phyloP scores from a whole-genome alignment of 495 filamentous ascomycete species.

The Aspergillus kassunensis region DNA sequence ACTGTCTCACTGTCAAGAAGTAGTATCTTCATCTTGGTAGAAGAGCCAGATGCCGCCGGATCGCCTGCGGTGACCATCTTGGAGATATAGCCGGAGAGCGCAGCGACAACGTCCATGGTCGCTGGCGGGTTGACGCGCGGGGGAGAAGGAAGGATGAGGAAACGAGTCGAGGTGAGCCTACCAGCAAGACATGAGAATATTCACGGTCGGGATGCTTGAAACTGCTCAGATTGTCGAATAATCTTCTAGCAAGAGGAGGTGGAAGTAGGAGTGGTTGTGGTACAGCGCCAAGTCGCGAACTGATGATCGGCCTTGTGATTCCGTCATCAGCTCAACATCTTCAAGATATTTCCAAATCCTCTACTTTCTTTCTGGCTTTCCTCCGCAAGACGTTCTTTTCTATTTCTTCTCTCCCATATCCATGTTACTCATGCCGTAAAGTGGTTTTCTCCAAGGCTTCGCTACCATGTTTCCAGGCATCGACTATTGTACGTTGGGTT shows the following conservation, averaged over 20 bases:
- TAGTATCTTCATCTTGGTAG: conserved; percentile 98
- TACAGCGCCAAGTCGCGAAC: not conserved
- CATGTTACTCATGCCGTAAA: conserved; percentile 55
- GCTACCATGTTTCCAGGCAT: conserved; percentile 79
- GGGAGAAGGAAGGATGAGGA: conserved; percentile 1
- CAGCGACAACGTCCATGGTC: conserved; percentile 87
- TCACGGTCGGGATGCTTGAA: too few species aligned
- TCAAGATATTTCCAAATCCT: conserved; percentile 1
- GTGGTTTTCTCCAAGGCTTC: conserved; percentile 47
- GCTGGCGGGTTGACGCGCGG: not conserved
- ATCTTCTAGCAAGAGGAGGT: too few species aligned
- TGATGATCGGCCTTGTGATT: conserved; percentile 6
- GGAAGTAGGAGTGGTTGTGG: not conserved
- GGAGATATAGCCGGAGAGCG: conserved; percentile 90
- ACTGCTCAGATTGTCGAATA: too few species aligned
- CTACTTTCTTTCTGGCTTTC: not conserved
- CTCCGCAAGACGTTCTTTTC: conserved; percentile 6
- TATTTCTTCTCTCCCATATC: conserved; percentile 9
- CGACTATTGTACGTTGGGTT: conserved; percentile 60
- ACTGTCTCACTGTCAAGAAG: conserved; percentile 92
- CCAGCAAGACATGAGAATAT: not conserved
- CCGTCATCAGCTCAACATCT: conserved; percentile 8
- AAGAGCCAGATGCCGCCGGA: conserved; percentile 52
- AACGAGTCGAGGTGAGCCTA: conserved; percentile 5
- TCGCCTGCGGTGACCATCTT: conserved; percentile 95